A percentile compares a stretch with the other conserved stretches of the same genome.
Evolutionary conservation across 768 basidiomycete species (phyloP).

Genomic region (Leccinellum rugosiceps): DNA sequence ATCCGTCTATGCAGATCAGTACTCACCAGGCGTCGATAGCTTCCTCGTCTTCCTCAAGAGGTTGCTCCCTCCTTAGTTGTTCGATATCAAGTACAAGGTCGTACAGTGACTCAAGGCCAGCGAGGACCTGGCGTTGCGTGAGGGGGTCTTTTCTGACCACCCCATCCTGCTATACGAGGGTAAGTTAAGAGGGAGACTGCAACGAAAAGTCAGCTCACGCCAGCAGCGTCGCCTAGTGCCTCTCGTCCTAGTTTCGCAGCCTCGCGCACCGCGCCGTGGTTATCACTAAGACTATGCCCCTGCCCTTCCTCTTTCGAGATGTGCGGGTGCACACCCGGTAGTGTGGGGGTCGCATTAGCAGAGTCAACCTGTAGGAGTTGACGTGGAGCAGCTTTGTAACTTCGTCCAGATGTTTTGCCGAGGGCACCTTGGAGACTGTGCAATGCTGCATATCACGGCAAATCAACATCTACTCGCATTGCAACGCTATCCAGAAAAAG

Average conservation of each 20-base stretch:
- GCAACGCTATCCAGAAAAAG: not conserved
- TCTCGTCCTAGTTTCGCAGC: constrained; percentile 74
- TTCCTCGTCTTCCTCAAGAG: constrained; percentile 49
- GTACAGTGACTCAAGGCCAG: constrained; percentile 80
- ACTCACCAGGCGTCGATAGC: constrained; percentile 45
- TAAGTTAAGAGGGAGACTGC: not conserved
- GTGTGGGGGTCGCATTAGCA: constrained; percentile 33
- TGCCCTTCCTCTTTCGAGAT: constrained; percentile 53
- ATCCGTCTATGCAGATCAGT: not conserved
- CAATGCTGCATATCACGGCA: constrained; percentile 41
- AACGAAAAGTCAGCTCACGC: constrained; percentile 35
- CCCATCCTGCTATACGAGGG: constrained; percentile 48
- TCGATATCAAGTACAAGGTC: constrained; percentile 82
- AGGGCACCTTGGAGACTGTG: constrained; percentile 89
- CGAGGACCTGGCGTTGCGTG: constrained; percentile 71
- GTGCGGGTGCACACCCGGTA: constrained; percentile 43
- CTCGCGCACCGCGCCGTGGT: constrained; percentile 63
- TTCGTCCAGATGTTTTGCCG: constrained; percentile 90
- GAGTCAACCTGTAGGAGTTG: constrained; percentile 90
- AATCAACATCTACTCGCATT: not conserved
- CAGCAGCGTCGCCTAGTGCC: constrained; percentile 59
- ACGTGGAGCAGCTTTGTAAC: constrained; percentile 94
- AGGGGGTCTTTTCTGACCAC: constrained; percentile 71
- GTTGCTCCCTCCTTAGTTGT: constrained; percentile 78
- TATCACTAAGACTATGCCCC: constrained; percentile 24